Base-by-base conservation (phyloP, 2,329 filamentous ascomycete species). In the Fusarium drepaniforme region DNA sequence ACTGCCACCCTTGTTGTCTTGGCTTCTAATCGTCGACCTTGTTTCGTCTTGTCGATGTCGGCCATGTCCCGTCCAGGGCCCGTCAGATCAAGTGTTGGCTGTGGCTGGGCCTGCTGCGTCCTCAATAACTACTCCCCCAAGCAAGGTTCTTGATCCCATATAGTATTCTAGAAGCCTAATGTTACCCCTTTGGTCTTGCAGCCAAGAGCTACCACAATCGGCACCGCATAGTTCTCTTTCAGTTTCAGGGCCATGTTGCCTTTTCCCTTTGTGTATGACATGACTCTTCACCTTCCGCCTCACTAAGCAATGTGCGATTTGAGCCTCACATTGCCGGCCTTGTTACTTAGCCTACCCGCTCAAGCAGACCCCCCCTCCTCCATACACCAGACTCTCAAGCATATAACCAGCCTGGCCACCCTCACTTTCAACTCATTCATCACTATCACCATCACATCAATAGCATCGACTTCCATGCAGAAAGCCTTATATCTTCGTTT, bases 301-400 rank as follows among this genome's bases (percentile, higher is more conserved):
- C 77, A 79, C 77, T 77, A 63, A 74, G 30, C 67, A 79, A 78
- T 75, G 76, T 79, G 77, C 77, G 63, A 67, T 77, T 79, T 75
- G 76, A 79, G 77, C 77, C 77, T 79, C 77, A 73, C 68, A 65
- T 72, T 76, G 65, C 49, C 56, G 57, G 65, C 66, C 56, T 67
- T 59, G 61, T 60, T 60, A 71, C 67, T 40, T 61, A 49, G 64
- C 46, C 38, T 58, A 53, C 53, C 57, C 46, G 49, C 15, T 8
- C 25, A 51, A 62, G 23, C 64, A 60, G 63, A 70, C 58, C 51
- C 56, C 64, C 56, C 56, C 44, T 68, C 28, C 30, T 30, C 30
- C 16, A 28, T 28, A 38, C 28, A 56, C 46, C 30, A n/a, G 30
- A 15, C 25, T 65, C 46, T 58, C 44, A 53, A 51, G 60, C 73